Percentiles rank a stretch among this genome's conserved stretches.
Evolutionary conservation across 192 early-diverging fungal species (phyloP).

Genomic region (Radiomyces spectabilis): DNA sequence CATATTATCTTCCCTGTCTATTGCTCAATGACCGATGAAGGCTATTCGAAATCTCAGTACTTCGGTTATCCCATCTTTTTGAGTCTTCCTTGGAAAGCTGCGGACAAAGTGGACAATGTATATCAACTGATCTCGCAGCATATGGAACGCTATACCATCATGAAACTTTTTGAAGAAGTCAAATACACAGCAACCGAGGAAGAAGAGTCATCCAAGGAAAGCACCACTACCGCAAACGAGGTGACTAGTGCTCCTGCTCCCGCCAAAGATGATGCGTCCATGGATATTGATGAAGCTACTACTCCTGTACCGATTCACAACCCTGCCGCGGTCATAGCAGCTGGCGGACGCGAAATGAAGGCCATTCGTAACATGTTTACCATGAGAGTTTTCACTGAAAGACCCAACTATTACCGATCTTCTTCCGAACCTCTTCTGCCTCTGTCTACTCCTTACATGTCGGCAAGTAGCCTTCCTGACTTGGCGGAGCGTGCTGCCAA

Average conservation of each 20-base stretch:
- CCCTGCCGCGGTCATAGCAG: conserved; percentile 28
- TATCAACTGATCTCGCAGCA: conserved; percentile 31
- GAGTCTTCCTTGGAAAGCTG: conserved; percentile 30
- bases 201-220: too few species aligned
- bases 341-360: conserved; percentile 20
- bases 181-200: too few species aligned
- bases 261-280: neutral
- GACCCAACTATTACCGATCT: neutral
- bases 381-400: conserved; percentile 1
- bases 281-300: conserved; percentile 4
- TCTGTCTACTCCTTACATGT: too few species aligned
- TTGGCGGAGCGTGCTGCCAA: neutral
- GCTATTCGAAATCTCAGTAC: conserved; percentile 1
- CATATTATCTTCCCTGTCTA: conserved; percentile 21
- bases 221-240: too few species aligned
- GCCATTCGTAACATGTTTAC: conserved; percentile 16
- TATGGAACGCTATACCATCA: conserved; percentile 32
- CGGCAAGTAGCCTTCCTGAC: too few species aligned
- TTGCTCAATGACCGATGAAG: conserved; percentile 17
- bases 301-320: too few species aligned
- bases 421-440: neutral
- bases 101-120: conserved; percentile 20
- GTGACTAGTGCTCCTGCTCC: too few species aligned
- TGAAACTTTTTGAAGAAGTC: conserved; percentile 34
- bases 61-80: conserved; percentile 40